Base-by-base conservation (phyloP, 345 rosid genomes). In the Ceriops decandra region DNA sequence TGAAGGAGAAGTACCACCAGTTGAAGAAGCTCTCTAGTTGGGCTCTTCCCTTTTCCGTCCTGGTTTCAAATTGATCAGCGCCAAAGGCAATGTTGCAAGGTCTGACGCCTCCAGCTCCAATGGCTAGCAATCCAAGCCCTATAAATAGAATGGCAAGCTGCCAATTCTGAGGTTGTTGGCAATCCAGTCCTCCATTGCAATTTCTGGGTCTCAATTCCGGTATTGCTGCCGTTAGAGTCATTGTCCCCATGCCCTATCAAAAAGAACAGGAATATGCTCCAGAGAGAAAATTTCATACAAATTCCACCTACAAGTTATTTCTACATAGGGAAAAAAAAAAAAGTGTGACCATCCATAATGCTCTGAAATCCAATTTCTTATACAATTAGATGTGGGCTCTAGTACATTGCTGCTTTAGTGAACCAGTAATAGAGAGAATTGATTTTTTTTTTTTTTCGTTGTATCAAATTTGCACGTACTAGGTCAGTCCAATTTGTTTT, bases 11-110 rank as follows among this genome's bases (percentile, higher is more conserved):
- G 75, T 90, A 90, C 92, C 89, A 88, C 92, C 95, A 88, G 69
- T 85, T 88, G 84, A 87, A 90, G 84, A 88, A 90, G 62, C 86
- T 85, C 53, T 83, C 85, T 5, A 87, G 79, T 42, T 84, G 87
- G 6, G 79, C 63, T 67, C 75, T 78, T 57, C 90, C 90, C n/a
- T 81, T 79, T 5, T 71, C 73, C 1, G 89, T 88, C 16, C 26
- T 62, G 16, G 85, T 78, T 68, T 88, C 84, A 35, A 90, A 88
- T 71, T 88, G 92, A 73, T 88, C 97, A 1, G 95, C 91, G 20
- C 97, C 97, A 22, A 88, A 90, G 1, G 92, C 85, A n/a, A 90
- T 88, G 77, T 87, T 85, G 74, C 92, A 87, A 21, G 97, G 92
- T 71, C 92, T 75, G 10, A 88, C 81, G 17, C 86, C 89, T 7